phyloP scores from a whole-genome alignment of 2,329 filamentous ascomycete genomes.

The Monilinia aucupariae region DNA sequence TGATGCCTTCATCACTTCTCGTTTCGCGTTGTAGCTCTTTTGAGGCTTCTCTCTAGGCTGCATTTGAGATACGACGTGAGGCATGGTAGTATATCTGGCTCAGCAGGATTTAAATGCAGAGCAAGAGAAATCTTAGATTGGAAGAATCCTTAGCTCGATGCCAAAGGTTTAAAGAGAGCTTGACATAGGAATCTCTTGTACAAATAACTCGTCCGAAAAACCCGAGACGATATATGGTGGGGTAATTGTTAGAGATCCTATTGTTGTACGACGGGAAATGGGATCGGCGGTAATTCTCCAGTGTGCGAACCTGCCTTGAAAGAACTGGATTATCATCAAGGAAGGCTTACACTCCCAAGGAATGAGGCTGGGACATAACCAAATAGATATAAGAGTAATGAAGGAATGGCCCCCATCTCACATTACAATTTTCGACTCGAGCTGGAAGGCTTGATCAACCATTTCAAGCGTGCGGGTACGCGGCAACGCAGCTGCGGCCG shows the following conservation, averaged over 20 bases:
- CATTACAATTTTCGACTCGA: conserved; percentile 1
- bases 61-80: conserved; percentile 16
- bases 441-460: conserved; percentile 7
- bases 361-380: not conserved
- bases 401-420: conserved; percentile 17
- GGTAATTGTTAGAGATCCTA: not conserved
- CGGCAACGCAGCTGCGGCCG: conserved; percentile 14
- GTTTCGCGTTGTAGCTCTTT: not conserved
- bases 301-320: not conserved
- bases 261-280: not conserved
- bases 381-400: conserved; percentile 15
- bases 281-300: not conserved
- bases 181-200: not conserved
- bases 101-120: not conserved
- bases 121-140: not conserved
- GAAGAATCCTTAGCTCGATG: not conserved
- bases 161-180: not conserved
- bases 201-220: conserved; percentile 1
- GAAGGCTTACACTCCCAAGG: conserved; percentile 1
- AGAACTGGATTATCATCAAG: not conserved
- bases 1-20: not conserved
- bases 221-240: not conserved
- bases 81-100: not conserved
- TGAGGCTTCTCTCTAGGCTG: not conserved
- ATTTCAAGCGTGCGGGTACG: not conserved